Percentiles rank a stretch among this genome's conserved stretches.
phyloP scores from a whole-genome alignment of 2,329 filamentous ascomycete genomes.

The Neopestalotiopsis sp. region DNA sequence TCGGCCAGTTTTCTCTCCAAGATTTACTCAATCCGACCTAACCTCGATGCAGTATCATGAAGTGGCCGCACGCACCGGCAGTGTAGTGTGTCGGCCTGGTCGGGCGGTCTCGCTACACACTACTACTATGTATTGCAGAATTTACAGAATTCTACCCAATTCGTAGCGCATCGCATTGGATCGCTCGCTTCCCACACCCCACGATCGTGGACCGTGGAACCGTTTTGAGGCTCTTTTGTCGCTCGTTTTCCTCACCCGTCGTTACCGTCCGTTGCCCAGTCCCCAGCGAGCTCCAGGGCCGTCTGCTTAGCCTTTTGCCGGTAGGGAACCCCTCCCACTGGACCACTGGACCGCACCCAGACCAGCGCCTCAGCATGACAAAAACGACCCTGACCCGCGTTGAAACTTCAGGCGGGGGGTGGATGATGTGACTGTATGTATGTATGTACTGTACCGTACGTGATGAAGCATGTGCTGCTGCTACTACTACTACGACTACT shows the following conservation, averaged over 20 bases:
- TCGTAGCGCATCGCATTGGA: neutral
- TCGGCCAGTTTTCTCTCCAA: conserved; percentile 4
- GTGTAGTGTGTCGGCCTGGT: no score
- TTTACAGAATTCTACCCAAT: neutral
- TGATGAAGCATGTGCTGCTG: no score
- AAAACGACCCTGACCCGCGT: neutral
- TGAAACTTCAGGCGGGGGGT: neutral
- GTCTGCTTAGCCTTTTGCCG: neutral
- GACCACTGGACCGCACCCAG: neutral
- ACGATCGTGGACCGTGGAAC: neutral
- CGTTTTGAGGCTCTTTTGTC: neutral
- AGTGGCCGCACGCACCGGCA: neutral
- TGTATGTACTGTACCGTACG: neutral
- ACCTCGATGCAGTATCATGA: conserved; percentile 11
- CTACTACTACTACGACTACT: no score
- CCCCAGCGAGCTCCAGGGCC: neutral
- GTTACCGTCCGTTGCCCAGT: neutral
- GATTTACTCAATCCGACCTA: conserved; percentile 12
- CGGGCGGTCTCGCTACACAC: no score
- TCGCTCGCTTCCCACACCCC: neutral
- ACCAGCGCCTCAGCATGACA: neutral
- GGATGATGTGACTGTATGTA: neutral
- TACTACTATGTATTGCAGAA: no score
- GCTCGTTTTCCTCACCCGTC: neutral
- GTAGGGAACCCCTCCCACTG: no score